Conservation (phyloP, 352 stramenopile species). For the Phytophthora tubulina region DNA sequence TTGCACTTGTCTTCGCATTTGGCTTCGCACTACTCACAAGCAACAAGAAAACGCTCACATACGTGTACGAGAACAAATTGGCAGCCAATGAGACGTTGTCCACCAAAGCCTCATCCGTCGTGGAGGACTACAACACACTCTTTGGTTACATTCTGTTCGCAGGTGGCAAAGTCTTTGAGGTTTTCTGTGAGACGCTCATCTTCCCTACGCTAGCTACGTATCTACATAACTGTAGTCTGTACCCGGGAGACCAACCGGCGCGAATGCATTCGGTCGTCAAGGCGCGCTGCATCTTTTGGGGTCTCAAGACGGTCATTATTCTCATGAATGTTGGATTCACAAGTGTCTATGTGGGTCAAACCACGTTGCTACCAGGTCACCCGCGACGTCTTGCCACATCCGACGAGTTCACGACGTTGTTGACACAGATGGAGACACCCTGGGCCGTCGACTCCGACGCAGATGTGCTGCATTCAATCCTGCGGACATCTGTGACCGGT, state of each 20-base stretch:
- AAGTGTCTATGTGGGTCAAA: constrained; percentile 66
- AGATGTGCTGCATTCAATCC: constrained; percentile 38
- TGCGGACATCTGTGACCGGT: constrained; percentile 32
- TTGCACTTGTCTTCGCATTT: constrained; percentile 51
- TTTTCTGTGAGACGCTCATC: constrained; percentile 69
- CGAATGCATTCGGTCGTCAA: constrained; percentile 58
- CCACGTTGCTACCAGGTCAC: neutral
- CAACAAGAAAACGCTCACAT: constrained; percentile 46
- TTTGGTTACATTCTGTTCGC: constrained; percentile 61
- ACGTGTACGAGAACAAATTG: constrained; percentile 36
- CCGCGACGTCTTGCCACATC: constrained; percentile 21
- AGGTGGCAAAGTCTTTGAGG: constrained; percentile 63
- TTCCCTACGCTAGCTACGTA: constrained; percentile 68
- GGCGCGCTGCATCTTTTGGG: constrained; percentile 62
- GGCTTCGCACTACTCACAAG: constrained; percentile 54
- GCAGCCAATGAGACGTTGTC: constrained; percentile 34
- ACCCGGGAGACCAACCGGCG: constrained; percentile 62
- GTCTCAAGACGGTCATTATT: constrained; percentile 67
- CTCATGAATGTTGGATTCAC: constrained; percentile 72
- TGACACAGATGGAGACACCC: constrained; percentile 18
- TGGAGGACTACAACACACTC: constrained; percentile 60
- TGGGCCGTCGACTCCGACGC: constrained; percentile 15
- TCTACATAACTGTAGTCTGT: constrained; percentile 68
- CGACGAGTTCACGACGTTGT: constrained; percentile 11
- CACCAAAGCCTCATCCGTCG: constrained; percentile 37